Evolutionary conservation across 371 early-diverging fungal species (phyloP).

Genomic region (Entomophthora muscae): DNA sequence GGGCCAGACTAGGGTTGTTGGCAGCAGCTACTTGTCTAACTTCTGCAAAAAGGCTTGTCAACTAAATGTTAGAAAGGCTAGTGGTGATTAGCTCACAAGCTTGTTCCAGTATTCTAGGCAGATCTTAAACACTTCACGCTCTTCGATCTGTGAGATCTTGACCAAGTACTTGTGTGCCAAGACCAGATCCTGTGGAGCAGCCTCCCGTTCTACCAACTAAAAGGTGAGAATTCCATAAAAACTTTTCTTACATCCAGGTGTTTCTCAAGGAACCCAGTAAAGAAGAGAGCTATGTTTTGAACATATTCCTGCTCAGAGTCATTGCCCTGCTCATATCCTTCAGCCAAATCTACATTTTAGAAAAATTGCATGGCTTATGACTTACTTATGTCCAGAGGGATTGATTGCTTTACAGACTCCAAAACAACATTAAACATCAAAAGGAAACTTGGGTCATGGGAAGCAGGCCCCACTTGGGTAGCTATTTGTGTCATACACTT

Average conservation of each 20-base stretch:
- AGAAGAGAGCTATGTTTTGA: constrained; percentile 69
- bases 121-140: constrained; percentile 94
- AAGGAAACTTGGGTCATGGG: constrained; percentile 68
- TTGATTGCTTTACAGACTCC: constrained; percentile 38
- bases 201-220: constrained; percentile 41
- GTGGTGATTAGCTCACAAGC: constrained; percentile 30
- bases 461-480: constrained; percentile 46
- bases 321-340: not conserved
- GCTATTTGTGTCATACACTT: constrained; percentile 93
- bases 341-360: constrained; percentile 10
- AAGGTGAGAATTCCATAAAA: constrained; percentile 6
- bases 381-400: constrained; percentile 46
- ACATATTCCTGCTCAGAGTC: constrained; percentile 80
- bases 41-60: constrained; percentile 71
- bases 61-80: constrained; percentile 11
- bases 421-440: constrained; percentile 63
- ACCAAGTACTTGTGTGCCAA: constrained; percentile 79
- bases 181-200: constrained; percentile 41
- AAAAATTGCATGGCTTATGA: not conserved
- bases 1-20: constrained; percentile 24
- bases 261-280: constrained; percentile 61
- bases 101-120: constrained; percentile 94
- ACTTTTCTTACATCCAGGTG: constrained; percentile 56
- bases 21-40: constrained; percentile 34
- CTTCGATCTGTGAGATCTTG: constrained; percentile 75